Base-by-base conservation (phyloP, 2,329 filamentous ascomycete genomes). In the Epichloe aotearoae region DNA sequence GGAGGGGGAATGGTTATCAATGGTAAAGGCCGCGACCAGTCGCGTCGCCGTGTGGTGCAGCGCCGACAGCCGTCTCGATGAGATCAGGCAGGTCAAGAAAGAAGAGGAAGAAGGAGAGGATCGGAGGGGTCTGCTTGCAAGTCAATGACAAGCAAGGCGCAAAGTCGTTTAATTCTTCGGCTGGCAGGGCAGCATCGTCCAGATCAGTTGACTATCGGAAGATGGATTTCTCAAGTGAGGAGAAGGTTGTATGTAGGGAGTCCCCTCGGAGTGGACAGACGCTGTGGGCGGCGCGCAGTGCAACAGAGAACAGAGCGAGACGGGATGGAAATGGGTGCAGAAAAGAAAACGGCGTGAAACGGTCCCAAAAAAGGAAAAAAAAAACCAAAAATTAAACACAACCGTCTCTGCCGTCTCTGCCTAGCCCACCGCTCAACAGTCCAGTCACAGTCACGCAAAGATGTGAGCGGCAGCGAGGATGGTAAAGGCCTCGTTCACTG, bases 181-280 rank as follows among this genome's bases (percentile, higher is more conserved):
- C 50, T 41, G 46, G 17, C 42, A 42, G 46, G 47, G 17, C 41
- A 49, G 50, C 50, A 49, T 52, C 42, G 47, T 52, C 47, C 40
- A 38, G 45, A 20, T 19, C 15, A 33, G 40, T 20, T 30, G 41
- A 19, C 26, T 30, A 20, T 49, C 15, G n/a, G 8, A 30, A 45
- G 33, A 40, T 40, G 19, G 23, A 41, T 48, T 41, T 43, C 33
- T 48, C 41, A 45, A 44, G 19, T 42, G 50, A 40, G 45, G 46
- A 44, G 46, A 49, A 42, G 26, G 26, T 11, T 30, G 26, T 5
- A 30, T 30, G 26, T 5, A 30, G 17, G 39, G 36, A 17, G 33
- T 34, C 19, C 15, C 8, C 23, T 45, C 39, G 23, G 45, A 51
- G 45, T 42, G 45, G 45, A 51, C 42, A 20, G 49, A 42, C 37